Conservation (phyloP, 2,329 filamentous ascomycete genomes). For the Graphilbum ipis-grandicollis region DNA sequence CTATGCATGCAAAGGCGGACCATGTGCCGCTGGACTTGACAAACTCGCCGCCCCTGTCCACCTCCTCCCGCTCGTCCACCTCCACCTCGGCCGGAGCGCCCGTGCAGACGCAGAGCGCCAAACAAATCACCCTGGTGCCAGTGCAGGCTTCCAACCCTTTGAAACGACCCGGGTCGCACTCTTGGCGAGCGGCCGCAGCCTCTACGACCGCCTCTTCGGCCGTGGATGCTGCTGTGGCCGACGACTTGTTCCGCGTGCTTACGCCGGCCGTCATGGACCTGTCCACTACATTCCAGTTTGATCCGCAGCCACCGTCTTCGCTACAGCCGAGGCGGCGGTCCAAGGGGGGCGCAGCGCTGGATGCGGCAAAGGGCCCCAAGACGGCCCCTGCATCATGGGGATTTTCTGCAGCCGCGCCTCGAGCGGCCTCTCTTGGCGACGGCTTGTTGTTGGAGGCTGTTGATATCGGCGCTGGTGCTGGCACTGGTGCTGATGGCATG, state of each 20-base stretch:
- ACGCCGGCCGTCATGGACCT: slow-evolving; percentile 1
- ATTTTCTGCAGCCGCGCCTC: no score
- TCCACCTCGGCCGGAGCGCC: slow-evolving; percentile 1
- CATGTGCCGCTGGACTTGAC: no score
- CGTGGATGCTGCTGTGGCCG: no score
- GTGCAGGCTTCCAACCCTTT: background rate
- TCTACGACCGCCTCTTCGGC: no score
- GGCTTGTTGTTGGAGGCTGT: no score
- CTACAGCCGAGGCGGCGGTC: background rate
- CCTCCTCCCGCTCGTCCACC: slow-evolving; percentile 2
- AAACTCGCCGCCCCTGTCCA: background rate
- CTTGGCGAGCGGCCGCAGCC: background rate
- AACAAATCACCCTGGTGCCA: slow-evolving; percentile 1
- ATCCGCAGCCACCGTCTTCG: background rate
- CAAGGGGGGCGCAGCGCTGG: no score
- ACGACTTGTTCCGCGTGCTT: slow-evolving; percentile 2
- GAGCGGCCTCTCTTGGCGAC: no score
- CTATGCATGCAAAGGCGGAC: no score
- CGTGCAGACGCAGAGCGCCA: background rate
- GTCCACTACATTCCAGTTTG: background rate
- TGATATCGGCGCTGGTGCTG: no score
- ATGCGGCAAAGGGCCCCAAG: background rate
- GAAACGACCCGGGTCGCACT: background rate
- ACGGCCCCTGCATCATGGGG: background rate
- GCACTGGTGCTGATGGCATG: background rate